Evolutionary conservation across 345 rosid genomes (phyloP), one percentile per base, ranked within the genome.

Genomic region (Citrus inodora): DNA sequence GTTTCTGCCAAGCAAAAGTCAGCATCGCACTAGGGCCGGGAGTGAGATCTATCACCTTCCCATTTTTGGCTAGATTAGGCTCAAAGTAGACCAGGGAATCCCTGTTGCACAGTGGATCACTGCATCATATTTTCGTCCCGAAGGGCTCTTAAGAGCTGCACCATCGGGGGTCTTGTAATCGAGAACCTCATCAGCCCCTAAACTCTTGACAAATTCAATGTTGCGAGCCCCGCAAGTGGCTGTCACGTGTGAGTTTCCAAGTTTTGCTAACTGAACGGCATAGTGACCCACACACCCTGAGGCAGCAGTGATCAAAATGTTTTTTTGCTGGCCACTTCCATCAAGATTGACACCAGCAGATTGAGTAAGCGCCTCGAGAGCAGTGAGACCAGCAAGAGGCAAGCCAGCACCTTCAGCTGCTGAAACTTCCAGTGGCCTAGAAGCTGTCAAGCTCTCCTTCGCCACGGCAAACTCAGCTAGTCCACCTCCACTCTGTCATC

Each of bases 271-370:
- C 72, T 94, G 95, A 77, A 92, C 92, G 0, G 94, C 90, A 64
- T 91, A 91, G 73, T 90, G 98, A 48, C 95, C 95, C 14, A 94
- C 97, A 0, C 98, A 97, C 32, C 98, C 97, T 0, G 97, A 92
- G 53, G 94, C 96, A 32, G 96, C 92, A 16, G 96, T 91, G 71
- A 92, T 69, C 33, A 91, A 82, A 80, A 94, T 71, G 84, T 94
- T 92, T 62, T 76, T 84, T 81, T 75, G 80, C 71, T 86, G 35
- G 16, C 88, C 91, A 17, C 86, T 90, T 38, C 93, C 87, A 28
- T 92, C 96, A 11, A 92, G 88, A 70, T 87, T 92, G 73, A 94
- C 25, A 55, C 93, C 96, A 1, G 90, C 93, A 32, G 83, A 74
- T 55, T 79, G 72, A 7, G 90, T 87, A 46, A 94, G 85, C 56